Evolutionary conservation across 257 asterid genomes (phyloP), one percentile per base, ranked within the genome.

Genomic region (Lavandula angustifolia): DNA sequence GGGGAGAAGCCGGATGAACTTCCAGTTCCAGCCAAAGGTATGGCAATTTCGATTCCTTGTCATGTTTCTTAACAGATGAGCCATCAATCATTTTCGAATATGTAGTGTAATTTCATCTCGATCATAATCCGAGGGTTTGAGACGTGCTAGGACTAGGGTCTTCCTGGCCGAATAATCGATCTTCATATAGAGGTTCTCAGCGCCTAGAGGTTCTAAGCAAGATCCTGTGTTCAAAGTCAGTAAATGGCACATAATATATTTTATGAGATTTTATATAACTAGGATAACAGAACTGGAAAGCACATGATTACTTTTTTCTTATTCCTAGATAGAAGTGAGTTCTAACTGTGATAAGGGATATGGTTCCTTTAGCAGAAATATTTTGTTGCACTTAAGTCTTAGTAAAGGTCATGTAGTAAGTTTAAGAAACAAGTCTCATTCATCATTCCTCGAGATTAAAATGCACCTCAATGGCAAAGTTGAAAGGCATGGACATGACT

Each of bases 1-100:
- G 91, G 95, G 29, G 99, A 94, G 16, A 80, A 81, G 46, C 67
- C 89, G 3, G 99, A 92, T 49, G 98, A 86, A 67, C 87, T 71
- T 67, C 86, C 77, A 62, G 78, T 52, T 76, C 80, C 73, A 42
- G 50, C 75, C 29, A 77, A 87, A 71, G 96, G 96, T 94, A 73
- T 69, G 68, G 22, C 31, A 18, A 8, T 50, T 50, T 56, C 55
- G 22, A 42, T 67, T 53, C 52, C 53, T 54, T 64, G 54, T 55
- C n/a, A 34, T 9, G 54, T 41, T 34, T 3, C 38, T 34, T 34
- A 34, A 0, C 5, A 34, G 0, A 34, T 34, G 3, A 0, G 7
- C 38, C 7, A 34, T 34, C 38, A 34, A 34, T 34, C 5, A 4
- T 34, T 34, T 34, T 7, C 4, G 47, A 8, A 41, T 10, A 41